A percentile compares a stretch with the other conserved stretches of the same genome.
phyloP scores from a whole-genome alignment of 768 basidiomycete species.

The Hericium rajendrae region DNA sequence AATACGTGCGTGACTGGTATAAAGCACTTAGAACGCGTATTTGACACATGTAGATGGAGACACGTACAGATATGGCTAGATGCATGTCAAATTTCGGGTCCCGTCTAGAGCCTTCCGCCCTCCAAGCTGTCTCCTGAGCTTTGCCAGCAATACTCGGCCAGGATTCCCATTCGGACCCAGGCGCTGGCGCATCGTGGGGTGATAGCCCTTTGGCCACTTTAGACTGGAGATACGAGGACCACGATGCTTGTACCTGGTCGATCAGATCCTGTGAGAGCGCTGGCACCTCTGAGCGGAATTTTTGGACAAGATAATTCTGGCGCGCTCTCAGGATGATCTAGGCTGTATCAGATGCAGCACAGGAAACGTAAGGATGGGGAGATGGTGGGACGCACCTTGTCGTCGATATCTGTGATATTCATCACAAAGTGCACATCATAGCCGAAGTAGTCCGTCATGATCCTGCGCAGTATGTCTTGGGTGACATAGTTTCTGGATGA shows the following conservation, averaged over 20 bases:
- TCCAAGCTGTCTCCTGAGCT: slow-evolving; percentile 48
- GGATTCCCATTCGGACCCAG: slow-evolving; percentile 37
- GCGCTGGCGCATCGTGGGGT: slow-evolving; percentile 32
- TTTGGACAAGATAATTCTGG: slow-evolving; percentile 62
- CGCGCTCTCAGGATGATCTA: slow-evolving; percentile 93
- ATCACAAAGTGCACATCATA: slow-evolving; percentile 98
- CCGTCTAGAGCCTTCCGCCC: slow-evolving; percentile 56
- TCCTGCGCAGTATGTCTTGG: slow-evolving; percentile 83
- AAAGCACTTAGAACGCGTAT: neutral
- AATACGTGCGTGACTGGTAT: slow-evolving; percentile 36
- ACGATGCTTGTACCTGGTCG: slow-evolving; percentile 46
- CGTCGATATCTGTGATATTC: slow-evolving; percentile 99
- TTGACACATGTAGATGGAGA: slow-evolving; percentile 5
- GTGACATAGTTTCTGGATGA: slow-evolving; percentile 83
- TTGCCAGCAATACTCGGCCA: slow-evolving; percentile 47
- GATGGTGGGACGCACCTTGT: slow-evolving; percentile 57
- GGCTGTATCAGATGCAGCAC: neutral
- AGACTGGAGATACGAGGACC: slow-evolving; percentile 52
- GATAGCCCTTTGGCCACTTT: slow-evolving; percentile 60
- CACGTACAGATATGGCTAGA: slow-evolving; percentile 64
- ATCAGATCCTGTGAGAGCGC: slow-evolving; percentile 51
- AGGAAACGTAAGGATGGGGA: neutral
- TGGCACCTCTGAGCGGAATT: slow-evolving; percentile 44
- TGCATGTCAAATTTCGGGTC: slow-evolving; percentile 95
- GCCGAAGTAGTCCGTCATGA: slow-evolving; percentile 92